Evolutionary conservation across 2,329 filamentous ascomycete species (phyloP), one percentile per base, ranked within the genome.

Genomic region (Aureobasidium sp.): DNA sequence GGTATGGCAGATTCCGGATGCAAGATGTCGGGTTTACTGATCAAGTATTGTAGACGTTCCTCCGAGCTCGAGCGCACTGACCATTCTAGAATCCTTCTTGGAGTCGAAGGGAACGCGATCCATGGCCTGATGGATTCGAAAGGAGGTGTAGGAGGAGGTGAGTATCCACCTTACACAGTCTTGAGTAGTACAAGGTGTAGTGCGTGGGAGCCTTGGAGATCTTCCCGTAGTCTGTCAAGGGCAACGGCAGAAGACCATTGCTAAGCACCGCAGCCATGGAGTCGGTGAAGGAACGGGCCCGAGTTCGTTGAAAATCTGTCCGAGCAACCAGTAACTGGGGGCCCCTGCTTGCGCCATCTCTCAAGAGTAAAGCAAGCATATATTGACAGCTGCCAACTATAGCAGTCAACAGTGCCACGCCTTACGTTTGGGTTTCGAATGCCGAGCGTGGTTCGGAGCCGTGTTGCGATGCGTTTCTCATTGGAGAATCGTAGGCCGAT

Each of bases 321-420:
- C 29, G 31, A 57, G 40, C 53, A 35, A 46, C 40, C 29, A 46
- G 29, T 27, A 25, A 40, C 53, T 27, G 29, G 37, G n/a, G 53
- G 53, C 29, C 53, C 53, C 40, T 46, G 53, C 53, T 57, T 46
- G 53, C 38, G 25, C 40, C 31, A 54, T 54, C n/a, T 17, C 9
- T 17, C 40, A 2, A 29, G 35, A 40, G 13, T 31, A 17, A 4
- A 51, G 31, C 46, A 35, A 51, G 47, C 31, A 51, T 53, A 43
- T 25, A 15, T 17, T 55, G 51, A 55, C 37, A 55, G 38, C 4
- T 19, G 49, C 10, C 37, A 31, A 6, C 25, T 17, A 17, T 31
- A 17, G 10, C n/a, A 43, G n/a, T 29, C 35, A 33, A 33, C 27
- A 43, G 37, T 33, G n/a, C n/a, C 17, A 11, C 11, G 11, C 33